Percentiles rank a stretch among this genome's conserved stretches.
phyloP scores from a whole-genome alignment of 352 stramenopile genomes.

The Globisporangium iwayamae region DNA sequence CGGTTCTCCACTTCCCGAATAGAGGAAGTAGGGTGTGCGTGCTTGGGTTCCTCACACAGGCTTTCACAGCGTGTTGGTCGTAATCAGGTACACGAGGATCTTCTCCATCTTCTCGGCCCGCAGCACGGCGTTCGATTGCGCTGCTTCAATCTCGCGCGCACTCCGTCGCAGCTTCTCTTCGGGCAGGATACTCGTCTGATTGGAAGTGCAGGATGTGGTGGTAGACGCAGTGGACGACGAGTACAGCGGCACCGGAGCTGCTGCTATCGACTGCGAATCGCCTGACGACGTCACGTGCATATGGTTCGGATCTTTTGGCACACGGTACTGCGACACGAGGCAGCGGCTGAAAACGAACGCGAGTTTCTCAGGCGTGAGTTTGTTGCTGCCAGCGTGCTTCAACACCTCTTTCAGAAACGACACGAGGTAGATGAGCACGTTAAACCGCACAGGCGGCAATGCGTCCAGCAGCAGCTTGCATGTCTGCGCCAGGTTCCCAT shows the following conservation, averaged over 20 bases:
- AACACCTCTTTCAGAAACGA: constrained; percentile 96
- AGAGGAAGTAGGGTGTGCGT: not conserved
- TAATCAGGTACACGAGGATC: constrained; percentile 67
- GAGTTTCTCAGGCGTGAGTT: constrained; percentile 67
- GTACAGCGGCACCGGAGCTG: constrained; percentile 17
- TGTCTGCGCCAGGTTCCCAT: constrained; percentile 82
- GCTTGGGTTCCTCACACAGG: not conserved
- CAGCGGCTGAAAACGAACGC: constrained; percentile 74
- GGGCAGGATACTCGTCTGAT: constrained; percentile 35
- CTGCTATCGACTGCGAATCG: constrained; percentile 9
- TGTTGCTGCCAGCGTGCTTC: constrained; percentile 54
- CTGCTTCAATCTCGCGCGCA: constrained; percentile 49
- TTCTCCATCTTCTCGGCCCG: constrained; percentile 72
- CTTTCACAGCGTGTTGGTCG: constrained; percentile 37
- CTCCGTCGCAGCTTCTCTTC: constrained; percentile 61
- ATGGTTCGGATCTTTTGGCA: constrained; percentile 9
- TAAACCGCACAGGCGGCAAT: constrained; percentile 95
- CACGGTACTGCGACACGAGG: constrained; percentile 50
- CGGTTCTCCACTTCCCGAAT: constrained; percentile 2
- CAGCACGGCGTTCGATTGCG: constrained; percentile 46
- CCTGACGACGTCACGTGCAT: constrained; percentile 3
- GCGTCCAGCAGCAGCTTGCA: constrained; percentile 58
- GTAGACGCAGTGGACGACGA: constrained; percentile 34
- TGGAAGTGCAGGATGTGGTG: constrained; percentile 27
- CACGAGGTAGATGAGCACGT: constrained; percentile 96